A percentile compares a stretch with the other conserved stretches of the same genome.
These are phyloP conservation scores for Paramecium sexaurelia DNA, from an alignment of 73 alveolate genomes.

Conservation along the genomic window DNA sequence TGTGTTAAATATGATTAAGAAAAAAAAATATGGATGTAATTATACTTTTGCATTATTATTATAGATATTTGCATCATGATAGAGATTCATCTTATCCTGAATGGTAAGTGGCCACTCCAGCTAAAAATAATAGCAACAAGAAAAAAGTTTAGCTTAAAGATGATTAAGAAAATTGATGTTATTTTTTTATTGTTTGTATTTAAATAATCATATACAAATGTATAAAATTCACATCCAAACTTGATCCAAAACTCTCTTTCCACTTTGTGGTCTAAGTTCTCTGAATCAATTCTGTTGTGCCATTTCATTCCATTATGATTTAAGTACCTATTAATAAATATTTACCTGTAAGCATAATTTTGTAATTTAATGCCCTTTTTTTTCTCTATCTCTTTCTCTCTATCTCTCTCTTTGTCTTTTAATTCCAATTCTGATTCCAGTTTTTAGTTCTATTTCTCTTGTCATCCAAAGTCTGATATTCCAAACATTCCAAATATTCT, in stretches of 20 bases:
- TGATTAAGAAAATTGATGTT: not conserved
- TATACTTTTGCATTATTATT: not conserved
- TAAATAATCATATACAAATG: not conserved
- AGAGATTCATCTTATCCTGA: slow-evolving; percentile 89
- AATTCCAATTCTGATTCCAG: not conserved
- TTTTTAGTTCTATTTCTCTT: not conserved
- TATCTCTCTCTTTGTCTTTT: not conserved
- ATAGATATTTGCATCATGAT: slow-evolving; percentile 88
- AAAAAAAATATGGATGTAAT: slow-evolving; percentile 93
- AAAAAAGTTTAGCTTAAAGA: not conserved
- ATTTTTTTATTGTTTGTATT: not conserved
- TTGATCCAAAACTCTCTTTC: slow-evolving; percentile 13
- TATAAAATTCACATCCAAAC: not conserved
- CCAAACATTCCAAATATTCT: no score
- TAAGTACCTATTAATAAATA: slow-evolving; percentile 12
- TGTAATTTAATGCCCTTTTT: not conserved
- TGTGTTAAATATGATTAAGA: slow-evolving; percentile 97
- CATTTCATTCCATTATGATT: not conserved
- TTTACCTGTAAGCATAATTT: slow-evolving; percentile 14
- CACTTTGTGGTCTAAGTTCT: slow-evolving; percentile 26
- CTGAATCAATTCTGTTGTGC: slow-evolving; percentile 34
- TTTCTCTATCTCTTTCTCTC: not conserved
- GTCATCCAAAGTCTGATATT: no score
- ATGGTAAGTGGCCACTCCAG: slow-evolving; percentile 81
- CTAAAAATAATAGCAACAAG: slow-evolving; percentile 24